Percentiles rank a stretch among this genome's conserved stretches.
These are phyloP conservation scores for Trichoderma simmonsii DNA, from an alignment of 2,329 filamentous ascomycete species.

Conservation along the genomic window DNA sequence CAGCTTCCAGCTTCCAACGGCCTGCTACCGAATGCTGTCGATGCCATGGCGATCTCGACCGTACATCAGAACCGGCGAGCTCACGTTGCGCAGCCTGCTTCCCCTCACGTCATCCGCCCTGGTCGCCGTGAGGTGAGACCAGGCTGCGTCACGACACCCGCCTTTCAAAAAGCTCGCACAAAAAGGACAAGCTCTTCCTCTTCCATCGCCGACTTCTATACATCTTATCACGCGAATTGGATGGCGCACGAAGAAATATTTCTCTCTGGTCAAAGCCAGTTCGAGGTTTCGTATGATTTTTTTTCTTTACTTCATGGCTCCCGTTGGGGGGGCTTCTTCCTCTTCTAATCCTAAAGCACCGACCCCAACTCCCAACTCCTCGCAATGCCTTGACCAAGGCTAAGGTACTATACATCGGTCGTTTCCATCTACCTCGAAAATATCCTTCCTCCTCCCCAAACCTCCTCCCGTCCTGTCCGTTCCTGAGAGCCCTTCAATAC, in stretches of 20 bases:
- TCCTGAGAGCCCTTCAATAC: constrained; percentile 7
- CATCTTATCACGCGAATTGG: neutral
- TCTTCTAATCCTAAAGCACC: constrained; percentile 28
- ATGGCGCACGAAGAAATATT: neutral
- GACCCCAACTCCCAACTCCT: constrained; percentile 36
- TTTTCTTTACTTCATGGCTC: constrained; percentile 14
- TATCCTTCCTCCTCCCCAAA: neutral
- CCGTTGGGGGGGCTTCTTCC: constrained; percentile 23
- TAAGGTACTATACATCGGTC: constrained; percentile 21
- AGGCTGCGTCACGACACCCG: constrained; percentile 13
- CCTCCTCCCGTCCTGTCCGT: constrained; percentile 7
- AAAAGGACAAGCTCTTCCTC: neutral
- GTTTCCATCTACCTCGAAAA: constrained; percentile 6
- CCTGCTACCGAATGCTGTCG: neutral
- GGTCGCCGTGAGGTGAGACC: constrained; percentile 8
- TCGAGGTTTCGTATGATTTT: neutral
- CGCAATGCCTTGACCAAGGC: constrained; percentile 32
- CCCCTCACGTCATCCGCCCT: constrained; percentile 13
- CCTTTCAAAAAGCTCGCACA: neutral
- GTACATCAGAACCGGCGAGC: neutral
- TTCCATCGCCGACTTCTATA: neutral
- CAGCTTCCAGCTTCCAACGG: neutral
- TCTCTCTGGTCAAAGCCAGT: neutral
- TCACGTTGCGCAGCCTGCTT: constrained; percentile 5
- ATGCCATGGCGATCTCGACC: constrained; percentile 3